Conservation (phyloP, 495 filamentous ascomycete genomes). For the Podospora pseudopauciseta region DNA sequence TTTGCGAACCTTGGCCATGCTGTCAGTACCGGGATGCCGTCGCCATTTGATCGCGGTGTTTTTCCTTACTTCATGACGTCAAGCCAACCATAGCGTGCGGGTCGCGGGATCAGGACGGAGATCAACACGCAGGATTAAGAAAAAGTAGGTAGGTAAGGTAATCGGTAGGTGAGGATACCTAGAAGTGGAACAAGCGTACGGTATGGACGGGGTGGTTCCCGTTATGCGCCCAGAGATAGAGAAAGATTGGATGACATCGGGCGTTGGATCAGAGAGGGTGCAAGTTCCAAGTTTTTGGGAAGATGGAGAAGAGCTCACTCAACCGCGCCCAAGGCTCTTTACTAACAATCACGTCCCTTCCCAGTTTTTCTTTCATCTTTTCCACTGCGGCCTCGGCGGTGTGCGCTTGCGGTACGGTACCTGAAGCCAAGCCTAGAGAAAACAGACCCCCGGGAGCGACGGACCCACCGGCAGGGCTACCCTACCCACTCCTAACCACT, state of each 20-base stretch:
- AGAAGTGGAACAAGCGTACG: background rate
- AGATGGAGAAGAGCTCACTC: background rate
- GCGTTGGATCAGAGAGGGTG: background rate
- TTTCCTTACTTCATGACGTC: slow-evolving; percentile 37
- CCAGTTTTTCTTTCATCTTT: background rate
- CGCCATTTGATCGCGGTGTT: background rate
- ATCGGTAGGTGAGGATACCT: background rate
- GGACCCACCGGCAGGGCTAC: slow-evolving; percentile 1
- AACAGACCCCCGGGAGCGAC: slow-evolving; percentile 4
- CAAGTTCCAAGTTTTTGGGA: slow-evolving; percentile 7
- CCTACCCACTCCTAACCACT: background rate
- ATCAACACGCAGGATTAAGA: background rate
- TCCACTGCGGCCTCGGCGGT: background rate
- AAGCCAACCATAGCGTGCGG: slow-evolving; percentile 17
- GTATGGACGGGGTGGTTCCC: background rate
- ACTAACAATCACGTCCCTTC: background rate
- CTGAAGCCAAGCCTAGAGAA: background rate
- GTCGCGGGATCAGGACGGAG: background rate
- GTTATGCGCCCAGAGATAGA: slow-evolving; percentile 1
- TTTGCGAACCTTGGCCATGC: slow-evolving; percentile 50
- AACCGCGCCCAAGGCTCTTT: background rate
- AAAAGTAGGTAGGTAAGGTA: too few relatives aligned
- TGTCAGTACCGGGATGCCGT: slow-evolving; percentile 18
- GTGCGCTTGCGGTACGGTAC: background rate
- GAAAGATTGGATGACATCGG: background rate